These are phyloP conservation scores for Clathrospora elynae DNA, from an alignment of 2,329 filamentous ascomycete species.

Conservation along the genomic window DNA sequence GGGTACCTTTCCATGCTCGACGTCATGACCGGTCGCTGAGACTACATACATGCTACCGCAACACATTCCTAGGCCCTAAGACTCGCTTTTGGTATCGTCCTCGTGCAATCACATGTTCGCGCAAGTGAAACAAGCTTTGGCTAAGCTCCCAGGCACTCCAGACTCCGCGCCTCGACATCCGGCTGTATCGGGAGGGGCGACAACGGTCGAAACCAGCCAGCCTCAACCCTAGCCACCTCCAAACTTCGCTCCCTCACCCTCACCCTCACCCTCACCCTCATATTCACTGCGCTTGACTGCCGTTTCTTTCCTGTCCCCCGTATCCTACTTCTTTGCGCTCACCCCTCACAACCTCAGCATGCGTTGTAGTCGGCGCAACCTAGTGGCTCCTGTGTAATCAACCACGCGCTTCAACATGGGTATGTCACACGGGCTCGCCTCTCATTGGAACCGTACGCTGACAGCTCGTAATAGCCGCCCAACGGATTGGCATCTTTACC, in stretches of 20 bases:
- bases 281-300: not conserved
- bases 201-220: slow-evolving; percentile 20
- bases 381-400: slow-evolving; percentile 20
- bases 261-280: slow-evolving; percentile 7
- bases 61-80: too few species aligned
- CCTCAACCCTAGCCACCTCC: slow-evolving; percentile 15
- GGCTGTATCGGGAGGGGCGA: slow-evolving; percentile 8
- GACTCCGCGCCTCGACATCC: slow-evolving; percentile 14
- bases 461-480: slow-evolving; percentile 35
- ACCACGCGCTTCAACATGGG: slow-evolving; percentile 43
- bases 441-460: slow-evolving; percentile 7
- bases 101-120: slow-evolving; percentile 10
- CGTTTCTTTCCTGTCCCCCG: not conserved
- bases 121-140: slow-evolving; percentile 31
- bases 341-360: slow-evolving; percentile 15
- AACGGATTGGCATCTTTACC: slow-evolving; percentile 44
- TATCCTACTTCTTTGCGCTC: not conserved
- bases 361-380: slow-evolving; percentile 15
- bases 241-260: slow-evolving; percentile 1
- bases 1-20: too few species aligned
- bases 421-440: slow-evolving; percentile 36
- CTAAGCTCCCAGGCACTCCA: slow-evolving; percentile 23
- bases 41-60: not conserved
- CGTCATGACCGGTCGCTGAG: not conserved
- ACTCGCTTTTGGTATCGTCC: not conserved